A percentile compares a stretch with the other conserved stretches of the same genome.
phyloP scores from a whole-genome alignment of 2,329 filamentous ascomycete species.

The Ophiostoma tasmaniense region DNA sequence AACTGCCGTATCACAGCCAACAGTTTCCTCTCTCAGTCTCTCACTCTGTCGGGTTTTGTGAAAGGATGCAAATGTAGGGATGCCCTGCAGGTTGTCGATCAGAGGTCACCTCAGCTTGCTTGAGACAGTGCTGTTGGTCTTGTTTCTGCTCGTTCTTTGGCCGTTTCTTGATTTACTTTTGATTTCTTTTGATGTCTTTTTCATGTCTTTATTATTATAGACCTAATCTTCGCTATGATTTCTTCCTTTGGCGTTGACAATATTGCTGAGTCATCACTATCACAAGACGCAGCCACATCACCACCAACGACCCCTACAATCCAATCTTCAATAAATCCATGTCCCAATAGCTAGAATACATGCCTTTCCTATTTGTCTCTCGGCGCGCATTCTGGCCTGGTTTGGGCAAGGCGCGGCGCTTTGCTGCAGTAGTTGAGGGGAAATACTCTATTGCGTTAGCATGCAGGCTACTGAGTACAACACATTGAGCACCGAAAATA shows the following conservation, averaged over 20 bases:
- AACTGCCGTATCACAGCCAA: too few relatives aligned
- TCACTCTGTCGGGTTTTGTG: too few relatives aligned
- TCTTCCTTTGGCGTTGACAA: not conserved
- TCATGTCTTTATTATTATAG: too few relatives aligned
- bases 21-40: too few relatives aligned
- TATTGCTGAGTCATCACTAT: not conserved
- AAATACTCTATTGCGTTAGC: not conserved
- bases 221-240: too few relatives aligned
- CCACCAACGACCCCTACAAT: too few relatives aligned
- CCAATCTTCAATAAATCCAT: not conserved
- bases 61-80: not conserved
- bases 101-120: not conserved
- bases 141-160: not conserved
- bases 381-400: slow-evolving; percentile 1
- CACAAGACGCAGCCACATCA: not conserved
- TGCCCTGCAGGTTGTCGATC: not conserved
- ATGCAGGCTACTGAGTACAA: not conserved
- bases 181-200: not conserved
- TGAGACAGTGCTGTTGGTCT: not conserved
- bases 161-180: not conserved
- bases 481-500: not conserved
- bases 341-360: not conserved
- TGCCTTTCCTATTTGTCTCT: slow-evolving; percentile 3
- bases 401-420: not conserved
- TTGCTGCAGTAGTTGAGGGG: not conserved